Evolutionary conservation across 2,329 filamentous ascomycete species (phyloP).

Genomic region (Conoideocrella luteorostrata): DNA sequence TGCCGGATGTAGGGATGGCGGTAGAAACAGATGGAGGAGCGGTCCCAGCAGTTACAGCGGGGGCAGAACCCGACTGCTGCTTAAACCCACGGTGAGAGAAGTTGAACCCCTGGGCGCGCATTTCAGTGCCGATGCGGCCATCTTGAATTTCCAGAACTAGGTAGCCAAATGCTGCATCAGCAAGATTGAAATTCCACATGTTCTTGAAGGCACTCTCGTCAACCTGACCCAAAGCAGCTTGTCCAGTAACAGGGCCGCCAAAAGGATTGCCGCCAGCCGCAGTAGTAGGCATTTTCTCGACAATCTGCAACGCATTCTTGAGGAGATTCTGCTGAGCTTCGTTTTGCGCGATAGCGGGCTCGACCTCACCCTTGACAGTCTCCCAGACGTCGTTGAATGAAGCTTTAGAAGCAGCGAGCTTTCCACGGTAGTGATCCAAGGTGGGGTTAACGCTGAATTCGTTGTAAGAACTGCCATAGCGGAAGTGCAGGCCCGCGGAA

Average conservation of each 20-base stretch:
- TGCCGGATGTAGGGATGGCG: slow-evolving; percentile 18
- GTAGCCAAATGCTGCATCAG: slow-evolving; percentile 95
- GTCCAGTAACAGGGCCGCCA: slow-evolving; percentile 72
- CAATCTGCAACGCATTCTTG: slow-evolving; percentile 83
- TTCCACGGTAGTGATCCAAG: slow-evolving; percentile 95
- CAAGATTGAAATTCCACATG: slow-evolving; percentile 99
- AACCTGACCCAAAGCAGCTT: slow-evolving; percentile 72
- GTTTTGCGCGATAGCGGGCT: slow-evolving; percentile 88
- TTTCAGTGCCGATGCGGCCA: slow-evolving; percentile 94
- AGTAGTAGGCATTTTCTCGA: slow-evolving; percentile 96
- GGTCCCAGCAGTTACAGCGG: slow-evolving; percentile 25
- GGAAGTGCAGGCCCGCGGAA: slow-evolving; percentile 94
- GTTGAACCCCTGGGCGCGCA: slow-evolving; percentile 98
- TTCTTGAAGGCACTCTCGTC: slow-evolving; percentile 99
- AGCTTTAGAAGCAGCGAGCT: slow-evolving; percentile 93
- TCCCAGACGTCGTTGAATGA: slow-evolving; percentile 99
- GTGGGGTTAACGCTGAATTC: slow-evolving; percentile 99
- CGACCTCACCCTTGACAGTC: slow-evolving; percentile 92
- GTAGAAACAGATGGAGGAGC: slow-evolving; percentile 21
- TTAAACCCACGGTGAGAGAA: slow-evolving; percentile 93
- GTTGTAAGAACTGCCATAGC: slow-evolving; percentile 98
- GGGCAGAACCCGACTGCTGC: slow-evolving; percentile 45
- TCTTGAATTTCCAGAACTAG: slow-evolving; percentile 91
- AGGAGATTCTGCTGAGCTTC: slow-evolving; percentile 89
- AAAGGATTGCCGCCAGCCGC: slow-evolving; percentile 96